Evolutionary conservation across 495 filamentous ascomycete species (phyloP), one percentile per base, ranked within the genome.

Genomic region (Neurospora pannonica): DNA sequence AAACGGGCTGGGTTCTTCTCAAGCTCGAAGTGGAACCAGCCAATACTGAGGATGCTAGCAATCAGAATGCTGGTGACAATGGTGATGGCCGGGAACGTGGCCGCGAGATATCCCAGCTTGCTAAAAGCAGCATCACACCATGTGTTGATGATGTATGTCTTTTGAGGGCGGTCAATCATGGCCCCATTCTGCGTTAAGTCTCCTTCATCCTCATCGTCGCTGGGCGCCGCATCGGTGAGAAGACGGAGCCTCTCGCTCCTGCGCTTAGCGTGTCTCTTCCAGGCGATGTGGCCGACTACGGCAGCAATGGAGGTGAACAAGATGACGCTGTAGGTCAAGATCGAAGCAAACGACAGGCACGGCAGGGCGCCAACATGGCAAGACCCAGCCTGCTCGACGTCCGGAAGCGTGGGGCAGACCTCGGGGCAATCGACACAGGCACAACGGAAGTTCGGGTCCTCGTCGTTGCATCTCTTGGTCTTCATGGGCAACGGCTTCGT

Each of bases 401-500:
- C 90, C 15, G 92, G 92, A 39, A 98, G 86, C 77, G 90, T 89
- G 0, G 94, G 92, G 77, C 96, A 99, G 17, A 94, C 90, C 1
- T 88, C 90, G 1, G 91, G 92, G 80, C 96, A 99, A 78, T 99
- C 96, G 62, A 97, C 89, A 79, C 96, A 99, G 73, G 95, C 91
- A 81, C 96, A 99, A 74, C 93, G 89, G 82, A 92, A 98, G 60
- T 88, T 87, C 71, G 92, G 89, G 79, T 98, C 93, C 6, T 92
- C 88, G 75, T 93, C 93, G 80, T 97, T 97, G 85, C 96, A 99
- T 70, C 90, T 89, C 80, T 95, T 95, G 10, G 94, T 88, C 38
- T 78, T 87, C 78, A 92, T 89, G 31, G 90, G 79, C 76, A 89
- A 82, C 10, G 93, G 84, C 31, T 85, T 76, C 92, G 97, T 96